phyloP scores from a whole-genome alignment of 225 moss, liverwort and hornwort genomes.

The Pseudoscleropodium purum region DNA sequence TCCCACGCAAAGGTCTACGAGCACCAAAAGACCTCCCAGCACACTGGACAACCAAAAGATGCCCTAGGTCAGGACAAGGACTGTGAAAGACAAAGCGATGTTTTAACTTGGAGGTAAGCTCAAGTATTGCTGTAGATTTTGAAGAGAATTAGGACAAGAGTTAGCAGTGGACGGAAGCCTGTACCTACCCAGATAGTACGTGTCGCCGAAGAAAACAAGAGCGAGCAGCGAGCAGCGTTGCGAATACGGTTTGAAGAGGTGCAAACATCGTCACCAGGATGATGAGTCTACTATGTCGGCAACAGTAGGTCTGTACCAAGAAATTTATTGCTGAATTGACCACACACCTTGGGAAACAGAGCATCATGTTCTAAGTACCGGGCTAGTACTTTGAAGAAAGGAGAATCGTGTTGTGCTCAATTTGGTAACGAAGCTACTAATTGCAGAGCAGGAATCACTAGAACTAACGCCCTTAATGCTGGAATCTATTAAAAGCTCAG shows the following conservation, averaged over 20 bases:
- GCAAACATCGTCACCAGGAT: slow-evolving; percentile 9
- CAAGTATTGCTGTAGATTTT: not conserved
- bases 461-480: not conserved
- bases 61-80: not conserved
- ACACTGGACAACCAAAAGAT: not conserved
- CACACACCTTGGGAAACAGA: not conserved
- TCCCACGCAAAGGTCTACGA: not conserved
- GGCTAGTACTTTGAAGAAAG: not conserved
- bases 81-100: not conserved
- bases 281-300: slow-evolving; percentile 1
- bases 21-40: not conserved
- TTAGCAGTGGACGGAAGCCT: not conserved
- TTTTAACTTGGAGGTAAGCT: not conserved
- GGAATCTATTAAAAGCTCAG: not conserved
- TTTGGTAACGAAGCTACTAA: not conserved
- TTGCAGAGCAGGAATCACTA: not conserved
- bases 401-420: not conserved
- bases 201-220: slow-evolving; percentile 1
- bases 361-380: not conserved
- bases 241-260: slow-evolving; percentile 21
- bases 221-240: slow-evolving; percentile 6
- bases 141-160: not conserved
- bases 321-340: slow-evolving; percentile 14
- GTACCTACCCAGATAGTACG: slow-evolving; percentile 11
- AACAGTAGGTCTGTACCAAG: slow-evolving; percentile 7